Evolutionary conservation across 1,139 yeast genomes (phyloP).

Genomic region (Diutina pseudorugosa): DNA sequence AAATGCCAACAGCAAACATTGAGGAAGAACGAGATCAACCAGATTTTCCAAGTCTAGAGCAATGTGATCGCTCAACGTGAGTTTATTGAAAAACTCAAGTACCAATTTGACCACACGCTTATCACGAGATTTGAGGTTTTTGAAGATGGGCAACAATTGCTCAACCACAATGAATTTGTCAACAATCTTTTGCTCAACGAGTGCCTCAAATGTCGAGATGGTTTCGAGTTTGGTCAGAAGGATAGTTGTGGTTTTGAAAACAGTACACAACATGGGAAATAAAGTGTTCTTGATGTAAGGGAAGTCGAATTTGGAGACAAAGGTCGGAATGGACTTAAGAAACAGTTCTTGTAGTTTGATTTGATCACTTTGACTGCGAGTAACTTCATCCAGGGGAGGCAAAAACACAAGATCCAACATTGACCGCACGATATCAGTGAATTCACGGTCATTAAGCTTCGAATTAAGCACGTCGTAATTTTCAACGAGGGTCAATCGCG

Average conservation of each 20-base stretch:
- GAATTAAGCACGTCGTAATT: slow-evolving; percentile 40
- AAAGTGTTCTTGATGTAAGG: slow-evolving; percentile 61
- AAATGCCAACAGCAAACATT: slow-evolving; percentile 25
- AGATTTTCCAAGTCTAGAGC: slow-evolving; percentile 23
- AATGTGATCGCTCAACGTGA: slow-evolving; percentile 27
- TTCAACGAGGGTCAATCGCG: slow-evolving; percentile 35
- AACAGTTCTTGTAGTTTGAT: slow-evolving; percentile 45
- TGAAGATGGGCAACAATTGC: slow-evolving; percentile 64
- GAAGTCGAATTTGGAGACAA: slow-evolving; percentile 48
- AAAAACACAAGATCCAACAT: slow-evolving; percentile 19
- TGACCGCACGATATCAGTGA: slow-evolving; percentile 25
- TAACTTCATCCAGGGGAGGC: slow-evolving; percentile 15
- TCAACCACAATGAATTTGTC: slow-evolving; percentile 68
- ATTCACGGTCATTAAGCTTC: slow-evolving; percentile 38
- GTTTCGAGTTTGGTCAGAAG: slow-evolving; percentile 65
- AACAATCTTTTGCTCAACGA: slow-evolving; percentile 47
- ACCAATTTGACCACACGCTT: slow-evolving; percentile 50
- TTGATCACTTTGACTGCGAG: slow-evolving; percentile 15
- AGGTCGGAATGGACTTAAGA: slow-evolving; percentile 30
- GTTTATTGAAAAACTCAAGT: slow-evolving; percentile 36
- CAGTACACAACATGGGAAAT: slow-evolving; percentile 57
- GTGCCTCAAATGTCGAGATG: slow-evolving; percentile 46
- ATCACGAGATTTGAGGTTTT: slow-evolving; percentile 67
- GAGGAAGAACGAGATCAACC: slow-evolving; percentile 27
- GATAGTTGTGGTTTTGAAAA: slow-evolving; percentile 76